Evolutionary conservation across 306 rosid species (phyloP).

Genomic region (Betula pendula): DNA sequence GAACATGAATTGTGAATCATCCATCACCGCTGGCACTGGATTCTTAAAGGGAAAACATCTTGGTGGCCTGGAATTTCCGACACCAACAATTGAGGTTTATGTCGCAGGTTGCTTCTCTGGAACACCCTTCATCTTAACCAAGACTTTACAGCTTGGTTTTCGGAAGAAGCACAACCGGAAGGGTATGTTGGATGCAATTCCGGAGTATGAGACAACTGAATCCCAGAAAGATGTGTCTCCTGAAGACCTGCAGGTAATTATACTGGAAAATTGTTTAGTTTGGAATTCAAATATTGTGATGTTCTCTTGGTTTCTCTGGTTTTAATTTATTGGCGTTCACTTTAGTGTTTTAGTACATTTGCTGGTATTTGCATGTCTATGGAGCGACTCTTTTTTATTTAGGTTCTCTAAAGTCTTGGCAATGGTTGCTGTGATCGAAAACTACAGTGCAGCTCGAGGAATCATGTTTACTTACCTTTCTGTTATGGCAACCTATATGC

Average conservation of each 20-base stretch:
- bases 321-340: neutral
- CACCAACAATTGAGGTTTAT: conserved; percentile 82
- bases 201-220: conserved; percentile 72
- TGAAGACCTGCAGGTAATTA: conserved; percentile 63
- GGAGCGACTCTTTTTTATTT: neutral
- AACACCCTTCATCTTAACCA: conserved; percentile 72
- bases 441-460: conserved; percentile 1
- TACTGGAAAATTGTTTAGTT: conserved; percentile 9
- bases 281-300: conserved; percentile 11
- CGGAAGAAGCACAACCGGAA: conserved; percentile 64
- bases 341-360: neutral
- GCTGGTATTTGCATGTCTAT: neutral
- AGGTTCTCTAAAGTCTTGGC: neutral
- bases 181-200: conserved; percentile 63
- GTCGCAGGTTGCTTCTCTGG: conserved; percentile 84
- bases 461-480: conserved; percentile 6
- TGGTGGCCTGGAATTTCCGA: conserved; percentile 38
- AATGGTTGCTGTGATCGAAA: conserved; percentile 8
- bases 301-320: conserved; percentile 12
- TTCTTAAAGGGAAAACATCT: conserved; percentile 69
- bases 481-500: conserved; percentile 31
- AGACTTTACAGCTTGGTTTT: conserved; percentile 63
- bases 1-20: conserved; percentile 77
- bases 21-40: conserved; percentile 45
- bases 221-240: conserved; percentile 48